Base-by-base conservation (phyloP, 2,329 filamentous ascomycete genomes). In the Epichloe baconii region DNA sequence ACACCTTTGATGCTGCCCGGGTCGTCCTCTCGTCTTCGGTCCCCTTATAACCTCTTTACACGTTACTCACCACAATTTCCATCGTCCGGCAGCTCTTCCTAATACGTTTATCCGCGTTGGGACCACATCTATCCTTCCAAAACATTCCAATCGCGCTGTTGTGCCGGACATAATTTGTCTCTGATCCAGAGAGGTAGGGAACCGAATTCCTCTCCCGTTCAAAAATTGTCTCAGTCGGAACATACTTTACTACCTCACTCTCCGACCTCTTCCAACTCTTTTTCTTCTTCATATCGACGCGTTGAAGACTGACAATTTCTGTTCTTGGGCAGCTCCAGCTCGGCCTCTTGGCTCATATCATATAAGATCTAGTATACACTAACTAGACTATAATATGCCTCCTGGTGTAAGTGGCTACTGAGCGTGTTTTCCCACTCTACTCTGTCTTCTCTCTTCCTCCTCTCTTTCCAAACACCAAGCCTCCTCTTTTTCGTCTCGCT, bases 111-210 rank as follows among this genome's bases (percentile, higher is more conserved):
- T 58, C 52, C 58, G 63, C 60, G 55, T 56, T 59, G 55, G 44
- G 54, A 56, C 60, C 53, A 50, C 59, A 63, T 60, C 56, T 57
- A 52, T 54, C 57, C 48, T 55, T 55, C 54, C 59, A 61, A 54
- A 67, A 58, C 65, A 68, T 68, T 68, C 65, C 66, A 63, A 61
- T 60, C 64, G 57, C 61, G 56, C 55, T 65, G 57, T 62, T 63
- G 65, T 62, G 58, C 57, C 56, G 54, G 55, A 56, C 58, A 57
- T 60, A 55, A 60, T 62, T 59, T 61, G 61, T 60, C 61, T 58
- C 61, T 57, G 55, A 59, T 52, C 60, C 54, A 66, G 61, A 66
- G 61, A 69, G 66, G 67, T 69, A 58, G 55, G 66, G 62, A 43
- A 52, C 55, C 53, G 50, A 57, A 61, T 64, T 65, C 59, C 59